A percentile compares a stretch with the other conserved stretches of the same genome.
phyloP scores from a whole-genome alignment of 2,329 filamentous ascomycete genomes.

The Aspergillus sclerotialis region DNA sequence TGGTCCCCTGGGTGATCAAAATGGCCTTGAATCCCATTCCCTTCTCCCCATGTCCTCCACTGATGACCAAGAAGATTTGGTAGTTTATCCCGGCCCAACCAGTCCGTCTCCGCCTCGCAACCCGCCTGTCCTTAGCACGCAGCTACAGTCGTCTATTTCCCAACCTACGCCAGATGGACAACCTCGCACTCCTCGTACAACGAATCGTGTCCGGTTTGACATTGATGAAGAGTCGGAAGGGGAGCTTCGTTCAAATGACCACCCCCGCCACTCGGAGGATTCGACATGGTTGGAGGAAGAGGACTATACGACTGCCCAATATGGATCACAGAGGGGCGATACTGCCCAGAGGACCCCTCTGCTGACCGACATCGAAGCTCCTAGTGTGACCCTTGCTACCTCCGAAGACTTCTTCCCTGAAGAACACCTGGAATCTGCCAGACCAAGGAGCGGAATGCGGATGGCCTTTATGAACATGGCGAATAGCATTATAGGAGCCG shows the following conservation, averaged over 20 bases:
- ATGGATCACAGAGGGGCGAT: constrained; percentile 30
- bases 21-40: constrained; percentile 25
- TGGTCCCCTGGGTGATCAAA: constrained; percentile 24
- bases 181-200: constrained; percentile 51
- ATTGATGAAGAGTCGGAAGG: constrained; percentile 26
- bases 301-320: constrained; percentile 47
- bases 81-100: constrained; percentile 16
- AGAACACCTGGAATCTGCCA: constrained; percentile 52
- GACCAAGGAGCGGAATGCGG: constrained; percentile 77
- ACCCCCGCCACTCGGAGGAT: constrained; percentile 20
- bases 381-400: constrained; percentile 65
- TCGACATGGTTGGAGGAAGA: constrained; percentile 50
- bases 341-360: constrained; percentile 57
- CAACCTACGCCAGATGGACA: constrained; percentile 32
- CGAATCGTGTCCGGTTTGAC: constrained; percentile 71
- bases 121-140: constrained; percentile 12
- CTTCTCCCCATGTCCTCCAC: constrained; percentile 22
- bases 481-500: constrained; percentile 85
- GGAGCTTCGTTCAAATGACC: constrained; percentile 25
- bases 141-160: constrained; percentile 37
- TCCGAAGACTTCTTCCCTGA: constrained; percentile 51
- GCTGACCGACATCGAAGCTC: constrained; percentile 75
- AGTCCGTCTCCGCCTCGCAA: constrained; percentile 14
- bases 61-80: constrained; percentile 21
- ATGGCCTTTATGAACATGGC: constrained; percentile 99